Conservation (phyloP, 1,139 yeast species). For the Maudiozyma humilis region DNA sequence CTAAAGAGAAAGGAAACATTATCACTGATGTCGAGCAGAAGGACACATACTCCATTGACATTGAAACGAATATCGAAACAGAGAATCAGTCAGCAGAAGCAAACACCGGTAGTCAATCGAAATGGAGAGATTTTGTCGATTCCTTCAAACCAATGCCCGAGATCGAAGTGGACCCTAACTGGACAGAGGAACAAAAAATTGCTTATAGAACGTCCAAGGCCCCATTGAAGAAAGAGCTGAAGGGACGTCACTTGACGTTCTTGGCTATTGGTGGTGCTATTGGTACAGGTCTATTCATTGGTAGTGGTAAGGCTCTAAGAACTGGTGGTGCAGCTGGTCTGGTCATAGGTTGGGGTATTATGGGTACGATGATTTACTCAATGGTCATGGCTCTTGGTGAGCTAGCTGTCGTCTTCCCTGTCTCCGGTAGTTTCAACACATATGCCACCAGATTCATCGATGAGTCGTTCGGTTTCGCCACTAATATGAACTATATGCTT, state of each 20-base stretch:
- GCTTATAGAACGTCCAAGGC: constrained; percentile 60
- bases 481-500: constrained; percentile 64
- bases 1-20: constrained; percentile 1
- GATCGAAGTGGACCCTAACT: constrained; percentile 56
- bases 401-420: constrained; percentile 58
- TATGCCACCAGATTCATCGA: constrained; percentile 60
- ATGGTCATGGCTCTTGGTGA: constrained; percentile 67
- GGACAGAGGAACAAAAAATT: constrained; percentile 60
- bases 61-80: constrained; percentile 3
- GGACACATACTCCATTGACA: constrained; percentile 5
- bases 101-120: constrained; percentile 7
- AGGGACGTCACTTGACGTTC: constrained; percentile 61
- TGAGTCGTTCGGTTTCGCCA: constrained; percentile 68
- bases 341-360: constrained; percentile 47
- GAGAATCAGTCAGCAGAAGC: background rate
- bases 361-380: constrained; percentile 51
- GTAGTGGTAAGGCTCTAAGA: constrained; percentile 54
- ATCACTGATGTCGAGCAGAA: constrained; percentile 3
- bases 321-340: constrained; percentile 63
- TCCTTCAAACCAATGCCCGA: constrained; percentile 50
- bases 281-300: constrained; percentile 58
- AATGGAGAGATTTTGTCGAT: constrained; percentile 41
- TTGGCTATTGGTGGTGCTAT: constrained; percentile 60
- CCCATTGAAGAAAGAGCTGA: constrained; percentile 58
- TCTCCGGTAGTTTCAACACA: constrained; percentile 64